Evolutionary conservation across 345 rosid genomes (phyloP), one percentile per base, ranked within the genome.

Genomic region (Linum lewisii): DNA sequence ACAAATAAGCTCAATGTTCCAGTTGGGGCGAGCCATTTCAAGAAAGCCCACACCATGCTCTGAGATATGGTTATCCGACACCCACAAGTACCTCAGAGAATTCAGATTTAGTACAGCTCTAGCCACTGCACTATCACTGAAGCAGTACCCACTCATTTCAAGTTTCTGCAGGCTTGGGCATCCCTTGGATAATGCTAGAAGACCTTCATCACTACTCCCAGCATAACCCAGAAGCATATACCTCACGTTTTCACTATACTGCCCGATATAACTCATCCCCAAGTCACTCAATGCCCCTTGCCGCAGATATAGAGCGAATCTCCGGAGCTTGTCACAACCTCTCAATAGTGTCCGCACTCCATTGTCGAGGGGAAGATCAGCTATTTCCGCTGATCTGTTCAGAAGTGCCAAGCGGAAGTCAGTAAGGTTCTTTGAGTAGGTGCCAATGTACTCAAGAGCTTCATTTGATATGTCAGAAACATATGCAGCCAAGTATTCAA

Each of bases 1-100:
- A 42, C 84, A 90, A 29, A 90, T 89, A 66, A 89, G 71, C 79
- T 93, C 99, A 0, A 93, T 90, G 59, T 93, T 93, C 99, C 99
- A 93, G 66, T 72, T 84, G 0, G 99, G 99, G 58, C 97, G 82
- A 66, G 77, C 83, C 99, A 93, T 93, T 38, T 75, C 60, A 66
- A 77, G 58, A 23, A 94, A 78, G 69, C 81, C 97, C 36, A 58
- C 79, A 25, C 88, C 84, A 0, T 69, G 56, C 18, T 53, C 1
- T 6, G 92, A 76, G 63, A 67, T 77, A 77, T 83, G 66, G 49
- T 87, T 90, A 0, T 97, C 97, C 69, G 90, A 96, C 61, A 94
- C 95, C 99, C 99, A 94, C 29, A 94, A 66, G 64, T 87, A 94
- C 75, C 99, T 87, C 64, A 94, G 69, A 36, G 96, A 85, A 60